Base-by-base conservation (phyloP, 768 basidiomycete species). In the Tricholoma sp. region DNA sequence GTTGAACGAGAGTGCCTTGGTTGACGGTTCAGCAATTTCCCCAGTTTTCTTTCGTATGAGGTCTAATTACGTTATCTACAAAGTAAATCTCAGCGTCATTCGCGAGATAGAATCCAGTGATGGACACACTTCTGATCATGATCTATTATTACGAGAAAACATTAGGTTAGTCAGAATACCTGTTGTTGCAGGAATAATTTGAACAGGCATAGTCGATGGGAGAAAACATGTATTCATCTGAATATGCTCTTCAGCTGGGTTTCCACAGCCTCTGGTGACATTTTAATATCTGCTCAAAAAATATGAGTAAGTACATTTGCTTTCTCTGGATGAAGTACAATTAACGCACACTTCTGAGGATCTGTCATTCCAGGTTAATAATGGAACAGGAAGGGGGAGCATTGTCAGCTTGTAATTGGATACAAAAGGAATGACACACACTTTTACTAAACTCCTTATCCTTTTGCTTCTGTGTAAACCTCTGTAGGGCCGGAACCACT, bases 391-490 rank as follows among this genome's bases (percentile, higher is more conserved):
- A 29, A 2, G n/a, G 16, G 16, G 9, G 54, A 53, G 55, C 37
- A 57, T 54, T 11, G 24, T 63, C 18, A 60, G 54, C 21, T 9
- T 18, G 45, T 43, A 49, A 9, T 19, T 43, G 19, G 61, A 11
- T 34, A 54, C 55, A 34, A 34, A 54, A 34, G 55, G 14, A 41
- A 12, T 32, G 46, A 27, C 11, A 74, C 81, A 65, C 61, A 91
- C 91, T 90, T 74, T 88, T 90, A 68, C 89, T 91, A 63, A 91
- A 90, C 61, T 92, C 89, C 68, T 88, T 91, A 43, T 89, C 90
- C 35, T 78, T 78, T 63, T 88, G 83, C 67, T 85, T 87, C 69
- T 88, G 85, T 59, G 80, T 80, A 64, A 93, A 92, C 56, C 85
- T 74, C 69, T 87, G 82, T 59, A 94, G 75, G 41, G 81, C 81